Base-by-base conservation (phyloP, 2,329 filamentous ascomycete genomes). In the Nemania sp. region DNA sequence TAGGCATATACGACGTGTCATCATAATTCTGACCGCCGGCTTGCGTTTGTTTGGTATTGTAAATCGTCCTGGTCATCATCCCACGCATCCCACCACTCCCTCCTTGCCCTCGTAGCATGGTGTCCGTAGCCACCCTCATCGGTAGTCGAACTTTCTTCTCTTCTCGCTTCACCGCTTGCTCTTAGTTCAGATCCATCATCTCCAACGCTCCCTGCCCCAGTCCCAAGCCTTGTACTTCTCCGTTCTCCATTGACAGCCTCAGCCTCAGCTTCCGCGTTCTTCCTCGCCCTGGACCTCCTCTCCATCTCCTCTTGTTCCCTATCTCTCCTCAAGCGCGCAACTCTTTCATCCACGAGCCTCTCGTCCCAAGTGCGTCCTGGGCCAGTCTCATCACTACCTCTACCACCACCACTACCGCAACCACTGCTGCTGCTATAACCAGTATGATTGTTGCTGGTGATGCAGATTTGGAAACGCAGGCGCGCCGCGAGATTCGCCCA, bases 241-340 rank as follows among this genome's bases (percentile, higher is more conserved):
- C 37, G 22, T 5, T 23, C 39, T 3, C 37, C 8, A 15, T 5
- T 40, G 3, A 15, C 30, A 12, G 33, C 41, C 3, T 22, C 19
- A 31, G 33, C 33, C 8, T 19, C 33, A 20, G 36, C 36, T n/a
- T 14, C n/a, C n/a, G n/a, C n/a, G n/a, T n/a, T n/a, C n/a, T n/a
- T n/a, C n/a, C n/a, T 24, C 34, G 17, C 50, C 34, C 40, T 46
- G 2, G 52, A 68, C 65, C 52, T 78, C 73, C 8, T 81, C 68
- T 2, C 77, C 76, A 52, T 83, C 80, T 39, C 78, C 69, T 9
- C 74, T 70, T n/a, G n/a, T n/a, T 75, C 80, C 76, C 61, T 83
- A 2, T 51, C 50, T 15, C 57, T 36, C 3, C 57, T 14, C 3
- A 8, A 46, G 6, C 49, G 30, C 8, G 57, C 57, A 12, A 33